phyloP scores from a whole-genome alignment of 2,329 filamentous ascomycete genomes.

The Paraphoma chrysanthemicola region DNA sequence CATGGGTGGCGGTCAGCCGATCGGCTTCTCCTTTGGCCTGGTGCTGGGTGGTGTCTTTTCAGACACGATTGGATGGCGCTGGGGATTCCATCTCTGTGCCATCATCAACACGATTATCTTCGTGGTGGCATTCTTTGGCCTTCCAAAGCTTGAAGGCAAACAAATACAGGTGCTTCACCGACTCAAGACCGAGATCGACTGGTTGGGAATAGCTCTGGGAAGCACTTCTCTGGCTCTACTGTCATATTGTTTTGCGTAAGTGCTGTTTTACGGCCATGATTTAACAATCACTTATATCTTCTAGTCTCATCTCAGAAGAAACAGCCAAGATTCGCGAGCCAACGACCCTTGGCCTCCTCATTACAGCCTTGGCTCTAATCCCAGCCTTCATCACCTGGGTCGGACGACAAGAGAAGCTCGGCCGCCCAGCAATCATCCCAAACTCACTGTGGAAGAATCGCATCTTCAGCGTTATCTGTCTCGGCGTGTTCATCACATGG shows the following conservation, averaged over 20 bases:
- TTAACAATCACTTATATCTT: not conserved
- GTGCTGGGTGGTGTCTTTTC: constrained; percentile 59
- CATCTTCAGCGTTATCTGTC: constrained; percentile 63
- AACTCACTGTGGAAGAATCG: constrained; percentile 68
- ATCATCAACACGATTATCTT: constrained; percentile 53
- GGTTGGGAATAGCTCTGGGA: constrained; percentile 58
- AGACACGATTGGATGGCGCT: constrained; percentile 59
- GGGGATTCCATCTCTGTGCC: constrained; percentile 58
- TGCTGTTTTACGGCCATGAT: constrained; percentile 7
- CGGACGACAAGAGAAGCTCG: constrained; percentile 53
- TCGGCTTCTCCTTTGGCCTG: constrained; percentile 61
- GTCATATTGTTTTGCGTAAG: constrained; percentile 62
- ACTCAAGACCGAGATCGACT: constrained; percentile 59
- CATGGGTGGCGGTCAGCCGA: constrained; percentile 58
- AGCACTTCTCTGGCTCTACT: constrained; percentile 58
- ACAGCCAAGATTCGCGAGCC: constrained; percentile 52
- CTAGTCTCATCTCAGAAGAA: constrained; percentile 48
- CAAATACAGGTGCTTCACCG: constrained; percentile 31
- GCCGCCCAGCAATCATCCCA: constrained; percentile 64
- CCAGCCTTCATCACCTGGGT: constrained; percentile 64
- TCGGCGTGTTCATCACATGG: constrained; percentile 50
- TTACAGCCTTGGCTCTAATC: constrained; percentile 52
- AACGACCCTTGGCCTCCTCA: constrained; percentile 56
- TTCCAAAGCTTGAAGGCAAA: constrained; percentile 42
- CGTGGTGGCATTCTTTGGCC: constrained; percentile 46